Evolutionary conservation across 352 stramenopile genomes (phyloP).

Genomic region (Globisporangium rhizosaccharum): DNA sequence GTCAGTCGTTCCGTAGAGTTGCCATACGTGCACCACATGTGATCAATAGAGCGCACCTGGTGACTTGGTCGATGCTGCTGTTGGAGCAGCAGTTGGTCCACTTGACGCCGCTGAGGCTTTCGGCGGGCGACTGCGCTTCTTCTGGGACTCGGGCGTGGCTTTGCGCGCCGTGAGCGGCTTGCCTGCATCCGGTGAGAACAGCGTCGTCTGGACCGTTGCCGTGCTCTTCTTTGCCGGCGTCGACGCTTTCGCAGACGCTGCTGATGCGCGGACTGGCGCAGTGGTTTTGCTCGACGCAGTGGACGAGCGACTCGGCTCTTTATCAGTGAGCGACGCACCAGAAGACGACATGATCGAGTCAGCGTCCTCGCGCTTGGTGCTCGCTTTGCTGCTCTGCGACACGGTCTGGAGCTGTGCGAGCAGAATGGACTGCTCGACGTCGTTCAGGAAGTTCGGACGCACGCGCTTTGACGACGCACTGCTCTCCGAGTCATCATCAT

Average conservation of each 20-base stretch:
- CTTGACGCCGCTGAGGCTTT: conserved; percentile 18
- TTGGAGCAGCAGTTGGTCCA: conserved; percentile 5
- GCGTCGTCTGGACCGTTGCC: conserved; percentile 18
- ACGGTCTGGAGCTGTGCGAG: conserved; percentile 40
- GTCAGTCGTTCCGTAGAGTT: too few species aligned
- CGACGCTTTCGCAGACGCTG: conserved; percentile 9
- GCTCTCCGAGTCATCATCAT: conserved; percentile 22
- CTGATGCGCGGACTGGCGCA: not conserved
- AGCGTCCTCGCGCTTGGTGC: conserved; percentile 11
- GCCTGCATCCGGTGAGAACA: conserved; percentile 44
- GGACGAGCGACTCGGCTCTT: not conserved
- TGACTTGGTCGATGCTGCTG: conserved; percentile 3
- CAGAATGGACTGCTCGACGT: conserved; percentile 53
- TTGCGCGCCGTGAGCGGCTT: conserved; percentile 26
- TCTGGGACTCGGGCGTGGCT: conserved; percentile 29
- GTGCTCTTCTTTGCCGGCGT: conserved; percentile 23
- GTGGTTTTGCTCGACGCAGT: conserved; percentile 2
- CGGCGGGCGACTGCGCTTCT: conserved; percentile 25
- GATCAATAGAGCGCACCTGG: conserved; percentile 14
- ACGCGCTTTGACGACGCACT: conserved; percentile 31
- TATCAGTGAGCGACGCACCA: conserved; percentile 7
- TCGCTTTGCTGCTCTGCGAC: conserved; percentile 19
- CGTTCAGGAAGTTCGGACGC: conserved; percentile 56
- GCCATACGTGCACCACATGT: too few species aligned
- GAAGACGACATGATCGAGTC: conserved; percentile 13